Evolutionary conservation across 208 protist species (phyloP).

Genomic region (Wallacemonas collosoma): DNA sequence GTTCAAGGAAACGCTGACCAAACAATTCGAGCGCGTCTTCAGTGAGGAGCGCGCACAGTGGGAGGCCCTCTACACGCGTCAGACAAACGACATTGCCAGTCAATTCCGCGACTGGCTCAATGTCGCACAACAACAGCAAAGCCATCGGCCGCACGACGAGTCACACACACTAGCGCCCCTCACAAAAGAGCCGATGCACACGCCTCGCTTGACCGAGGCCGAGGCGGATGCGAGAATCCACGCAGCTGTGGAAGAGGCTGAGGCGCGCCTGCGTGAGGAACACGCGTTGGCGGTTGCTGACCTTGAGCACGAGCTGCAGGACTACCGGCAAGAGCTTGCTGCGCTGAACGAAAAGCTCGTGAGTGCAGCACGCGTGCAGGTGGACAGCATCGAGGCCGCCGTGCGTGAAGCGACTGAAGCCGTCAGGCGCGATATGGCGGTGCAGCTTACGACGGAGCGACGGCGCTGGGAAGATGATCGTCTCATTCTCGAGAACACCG

Average conservation of each 20-base stretch:
- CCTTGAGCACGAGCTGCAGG: slow-evolving; percentile 3
- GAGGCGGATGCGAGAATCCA: neutral
- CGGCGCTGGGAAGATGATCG: slow-evolving; percentile 26
- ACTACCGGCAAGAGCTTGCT: neutral
- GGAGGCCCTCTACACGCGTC: slow-evolving; percentile 27
- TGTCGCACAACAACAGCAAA: slow-evolving; percentile 9
- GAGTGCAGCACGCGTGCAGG: too few species aligned
- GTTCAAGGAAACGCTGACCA: slow-evolving; percentile 14
- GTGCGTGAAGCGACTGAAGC: neutral
- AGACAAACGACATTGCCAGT: slow-evolving; percentile 11
- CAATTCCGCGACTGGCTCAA: slow-evolving; percentile 24
- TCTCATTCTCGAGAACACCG: slow-evolving; percentile 22
- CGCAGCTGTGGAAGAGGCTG: neutral
- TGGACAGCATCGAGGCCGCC: too few species aligned
- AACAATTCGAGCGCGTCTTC: slow-evolving; percentile 38
- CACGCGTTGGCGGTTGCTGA: slow-evolving; percentile 1
- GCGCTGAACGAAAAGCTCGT: slow-evolving; percentile 14
- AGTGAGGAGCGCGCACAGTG: slow-evolving; percentile 33
- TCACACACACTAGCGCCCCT: too few species aligned
- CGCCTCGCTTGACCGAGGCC: neutral
- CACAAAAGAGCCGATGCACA: too few species aligned
- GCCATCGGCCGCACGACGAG: too few species aligned
- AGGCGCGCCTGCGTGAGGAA: neutral
- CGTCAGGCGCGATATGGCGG: neutral
- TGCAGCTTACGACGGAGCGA: slow-evolving; percentile 14